phyloP scores from a whole-genome alignment of 441 rosid genomes.

The Rhodomyrtus psidioides region DNA sequence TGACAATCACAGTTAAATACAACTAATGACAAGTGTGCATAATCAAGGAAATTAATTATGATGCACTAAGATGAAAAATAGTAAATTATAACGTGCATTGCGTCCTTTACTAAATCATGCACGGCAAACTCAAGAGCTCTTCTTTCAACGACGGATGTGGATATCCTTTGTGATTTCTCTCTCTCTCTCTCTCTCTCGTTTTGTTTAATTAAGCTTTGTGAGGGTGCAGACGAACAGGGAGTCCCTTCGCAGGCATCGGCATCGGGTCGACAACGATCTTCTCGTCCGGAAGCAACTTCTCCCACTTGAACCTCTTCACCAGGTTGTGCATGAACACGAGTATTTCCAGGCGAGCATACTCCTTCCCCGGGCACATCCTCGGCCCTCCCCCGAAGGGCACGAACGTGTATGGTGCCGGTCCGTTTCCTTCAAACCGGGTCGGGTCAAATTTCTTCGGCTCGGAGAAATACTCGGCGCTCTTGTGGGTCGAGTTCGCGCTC shows the following conservation, averaged over 20 bases:
- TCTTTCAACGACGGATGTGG: not conserved
- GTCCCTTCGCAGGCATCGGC: constrained; percentile 27
- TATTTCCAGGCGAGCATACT: constrained; percentile 22
- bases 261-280: constrained; percentile 22
- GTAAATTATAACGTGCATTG: not conserved
- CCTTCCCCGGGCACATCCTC: constrained; percentile 27
- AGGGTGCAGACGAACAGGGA: constrained; percentile 19
- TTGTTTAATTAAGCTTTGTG: not conserved
- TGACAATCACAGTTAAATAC: not conserved
- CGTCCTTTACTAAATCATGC: not conserved
- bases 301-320: constrained; percentile 20
- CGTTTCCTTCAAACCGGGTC: constrained; percentile 13
- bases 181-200: not conserved
- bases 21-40: not conserved
- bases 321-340: constrained; percentile 27
- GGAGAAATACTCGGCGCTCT: constrained; percentile 11
- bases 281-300: constrained; percentile 15
- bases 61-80: not conserved
- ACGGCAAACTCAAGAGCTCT: not conserved
- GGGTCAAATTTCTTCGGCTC: constrained; percentile 25
- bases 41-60: not conserved
- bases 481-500: constrained; percentile 21
- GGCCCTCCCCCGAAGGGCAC: constrained; percentile 28
- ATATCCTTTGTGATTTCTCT: not conserved
- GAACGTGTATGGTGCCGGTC: constrained; percentile 20